A percentile compares a stretch with the other conserved stretches of the same genome.
phyloP scores from a whole-genome alignment of 257 asterid genomes.

The Nicotiana sylvestris region DNA sequence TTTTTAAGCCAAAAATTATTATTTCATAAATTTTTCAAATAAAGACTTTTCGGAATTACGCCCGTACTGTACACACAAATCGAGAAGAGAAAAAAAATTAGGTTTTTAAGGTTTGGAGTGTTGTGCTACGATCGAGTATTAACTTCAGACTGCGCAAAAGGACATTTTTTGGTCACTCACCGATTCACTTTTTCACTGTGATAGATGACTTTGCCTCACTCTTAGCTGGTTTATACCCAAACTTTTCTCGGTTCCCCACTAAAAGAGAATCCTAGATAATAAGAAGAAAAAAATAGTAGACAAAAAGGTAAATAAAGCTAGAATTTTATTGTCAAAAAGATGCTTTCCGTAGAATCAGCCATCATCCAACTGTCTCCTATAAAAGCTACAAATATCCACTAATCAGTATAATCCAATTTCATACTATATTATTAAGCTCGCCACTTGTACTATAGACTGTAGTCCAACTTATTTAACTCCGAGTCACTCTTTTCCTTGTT shows the following conservation, averaged over 20 bases:
- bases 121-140: too few species aligned
- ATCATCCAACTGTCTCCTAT: background rate
- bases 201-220: constrained; percentile 33
- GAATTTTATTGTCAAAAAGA: constrained; percentile 43
- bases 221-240: constrained; percentile 51
- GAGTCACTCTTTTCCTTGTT: background rate
- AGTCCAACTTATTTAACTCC: background rate
- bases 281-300: background rate
- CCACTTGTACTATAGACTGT: background rate
- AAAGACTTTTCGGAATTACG: too few species aligned
- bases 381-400: background rate
- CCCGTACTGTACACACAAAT: too few species aligned
- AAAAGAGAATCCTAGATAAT: constrained; percentile 6
- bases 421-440: background rate
- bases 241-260: constrained; percentile 24
- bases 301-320: constrained; percentile 36
- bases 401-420: too few species aligned
- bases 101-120: too few species aligned
- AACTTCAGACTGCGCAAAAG: constrained; percentile 7
- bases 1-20: too few species aligned
- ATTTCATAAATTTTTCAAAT: too few species aligned
- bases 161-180: constrained; percentile 19
- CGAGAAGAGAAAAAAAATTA: too few species aligned
- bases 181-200: constrained; percentile 20
- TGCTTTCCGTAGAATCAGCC: constrained; percentile 24